phyloP scores from a whole-genome alignment of 371 early-diverging fungal genomes.

The Mortierella sp. region DNA sequence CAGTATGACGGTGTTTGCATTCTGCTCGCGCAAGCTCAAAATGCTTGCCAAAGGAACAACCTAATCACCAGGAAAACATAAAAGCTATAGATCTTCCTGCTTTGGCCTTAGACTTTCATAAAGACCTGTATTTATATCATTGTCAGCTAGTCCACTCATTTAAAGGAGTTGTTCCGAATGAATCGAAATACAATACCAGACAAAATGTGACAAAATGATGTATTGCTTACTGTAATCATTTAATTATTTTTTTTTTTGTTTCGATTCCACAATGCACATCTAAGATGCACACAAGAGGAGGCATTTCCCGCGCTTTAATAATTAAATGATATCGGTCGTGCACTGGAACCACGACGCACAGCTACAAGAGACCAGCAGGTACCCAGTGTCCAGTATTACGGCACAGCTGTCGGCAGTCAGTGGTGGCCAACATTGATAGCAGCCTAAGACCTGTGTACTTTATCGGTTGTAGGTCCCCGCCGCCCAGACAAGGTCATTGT shows the following conservation, averaged over 20 bases:
- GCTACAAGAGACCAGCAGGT: not conserved
- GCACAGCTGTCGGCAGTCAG: no score
- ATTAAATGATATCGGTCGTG: not conserved
- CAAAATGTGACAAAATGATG: not conserved
- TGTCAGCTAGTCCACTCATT: not conserved
- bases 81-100: not conserved
- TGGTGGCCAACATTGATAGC: no score
- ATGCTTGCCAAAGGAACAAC: constrained; percentile 30
- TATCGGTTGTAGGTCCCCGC: no score
- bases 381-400: not conserved
- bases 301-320: constrained; percentile 1
- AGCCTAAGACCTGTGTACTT: no score
- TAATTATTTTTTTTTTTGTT: constrained; percentile 12
- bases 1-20: constrained; percentile 20
- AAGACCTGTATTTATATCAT: constrained; percentile 13
- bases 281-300: not conserved
- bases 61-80: not conserved
- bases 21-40: constrained; percentile 32
- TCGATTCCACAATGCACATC: constrained; percentile 35
- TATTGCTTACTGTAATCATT: not conserved
- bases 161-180: constrained; percentile 15
- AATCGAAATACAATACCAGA: no score
- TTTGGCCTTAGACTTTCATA: not conserved
- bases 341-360: not conserved
- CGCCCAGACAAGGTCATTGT: no score